These are phyloP conservation scores for Mucor irregularis DNA, from an alignment of 371 early-diverging fungal genomes.

Conservation along the genomic window DNA sequence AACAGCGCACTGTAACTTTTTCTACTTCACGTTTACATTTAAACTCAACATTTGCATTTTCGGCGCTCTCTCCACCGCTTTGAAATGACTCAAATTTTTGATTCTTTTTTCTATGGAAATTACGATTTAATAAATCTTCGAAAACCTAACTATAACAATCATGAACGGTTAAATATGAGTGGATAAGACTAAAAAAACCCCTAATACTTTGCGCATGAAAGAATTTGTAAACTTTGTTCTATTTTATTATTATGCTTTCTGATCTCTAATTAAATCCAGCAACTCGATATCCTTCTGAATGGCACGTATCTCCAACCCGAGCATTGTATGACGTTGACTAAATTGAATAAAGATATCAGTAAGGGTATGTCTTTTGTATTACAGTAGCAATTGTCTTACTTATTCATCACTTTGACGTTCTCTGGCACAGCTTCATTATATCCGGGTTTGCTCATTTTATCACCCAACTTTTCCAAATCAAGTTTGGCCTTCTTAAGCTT, in stretches of 20 bases:
- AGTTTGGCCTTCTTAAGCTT: conserved; percentile 36
- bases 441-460: conserved; percentile 35
- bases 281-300: conserved; percentile 32
- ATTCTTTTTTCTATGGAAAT: neutral
- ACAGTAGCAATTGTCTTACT: conserved; percentile 25
- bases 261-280: conserved; percentile 10
- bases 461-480: conserved; percentile 36
- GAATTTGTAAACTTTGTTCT: too few species aligned
- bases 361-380: neutral
- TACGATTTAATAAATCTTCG: neutral
- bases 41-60: conserved; percentile 2
- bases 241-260: neutral
- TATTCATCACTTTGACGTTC: conserved; percentile 41
- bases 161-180: too few species aligned
- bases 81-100: conserved; percentile 8
- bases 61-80: conserved; percentile 8
- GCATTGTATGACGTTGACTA: conserved; percentile 28
- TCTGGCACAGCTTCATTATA: conserved; percentile 45
- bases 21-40: conserved; percentile 8
- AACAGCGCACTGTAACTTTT: neutral
- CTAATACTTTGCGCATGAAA: too few species aligned
- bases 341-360: neutral
- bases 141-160: too few species aligned
- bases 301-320: conserved; percentile 27
- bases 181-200: too few species aligned